Conservation (phyloP, 805 yeast species). For the Cyberlindnera maritima region DNA sequence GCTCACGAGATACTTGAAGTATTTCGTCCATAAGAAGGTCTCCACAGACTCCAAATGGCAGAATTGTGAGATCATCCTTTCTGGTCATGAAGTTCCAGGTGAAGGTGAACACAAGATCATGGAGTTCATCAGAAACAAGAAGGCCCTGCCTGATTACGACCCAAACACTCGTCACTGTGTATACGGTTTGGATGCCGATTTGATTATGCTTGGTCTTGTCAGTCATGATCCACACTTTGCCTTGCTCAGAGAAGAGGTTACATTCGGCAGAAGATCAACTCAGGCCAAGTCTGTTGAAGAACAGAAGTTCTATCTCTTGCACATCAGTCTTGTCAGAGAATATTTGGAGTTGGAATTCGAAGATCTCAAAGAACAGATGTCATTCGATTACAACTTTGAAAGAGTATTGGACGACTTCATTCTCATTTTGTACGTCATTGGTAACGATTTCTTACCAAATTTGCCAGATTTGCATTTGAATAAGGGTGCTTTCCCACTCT, state of each 20-base stretch:
- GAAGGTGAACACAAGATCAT: slow-evolving; percentile 99
- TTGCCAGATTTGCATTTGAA: slow-evolving; percentile 90
- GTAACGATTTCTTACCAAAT: slow-evolving; percentile 97
- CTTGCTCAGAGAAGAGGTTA: slow-evolving; percentile 90
- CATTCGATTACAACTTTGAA: slow-evolving; percentile 79
- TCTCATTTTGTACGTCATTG: slow-evolving; percentile 88
- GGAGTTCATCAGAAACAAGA: slow-evolving; percentile 81
- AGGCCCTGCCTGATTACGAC: slow-evolving; percentile 70
- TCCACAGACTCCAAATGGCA: slow-evolving; percentile 93
- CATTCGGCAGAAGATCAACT: slow-evolving; percentile 59
- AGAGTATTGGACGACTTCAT: slow-evolving; percentile 89
- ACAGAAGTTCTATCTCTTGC: slow-evolving; percentile 80
- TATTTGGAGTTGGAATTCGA: slow-evolving; percentile 83
- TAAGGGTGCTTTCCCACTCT: slow-evolving; percentile 94
- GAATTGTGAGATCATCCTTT: slow-evolving; percentile 79
- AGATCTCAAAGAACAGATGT: slow-evolving; percentile 59
- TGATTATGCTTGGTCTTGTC: slow-evolving; percentile 88
- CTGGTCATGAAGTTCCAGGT: slow-evolving; percentile 97
- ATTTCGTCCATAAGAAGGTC: slow-evolving; percentile 90
- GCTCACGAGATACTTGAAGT: slow-evolving; percentile 75
- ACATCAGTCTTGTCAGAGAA: slow-evolving; percentile 85
- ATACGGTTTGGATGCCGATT: slow-evolving; percentile 94
- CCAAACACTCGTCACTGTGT: slow-evolving; percentile 89
- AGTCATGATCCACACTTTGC: slow-evolving; percentile 97
- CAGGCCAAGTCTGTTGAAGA: slow-evolving; percentile 55